These are phyloP conservation scores for Monosporozyma solicola DNA, from an alignment of 805 yeast genomes.

Conservation along the genomic window DNA sequence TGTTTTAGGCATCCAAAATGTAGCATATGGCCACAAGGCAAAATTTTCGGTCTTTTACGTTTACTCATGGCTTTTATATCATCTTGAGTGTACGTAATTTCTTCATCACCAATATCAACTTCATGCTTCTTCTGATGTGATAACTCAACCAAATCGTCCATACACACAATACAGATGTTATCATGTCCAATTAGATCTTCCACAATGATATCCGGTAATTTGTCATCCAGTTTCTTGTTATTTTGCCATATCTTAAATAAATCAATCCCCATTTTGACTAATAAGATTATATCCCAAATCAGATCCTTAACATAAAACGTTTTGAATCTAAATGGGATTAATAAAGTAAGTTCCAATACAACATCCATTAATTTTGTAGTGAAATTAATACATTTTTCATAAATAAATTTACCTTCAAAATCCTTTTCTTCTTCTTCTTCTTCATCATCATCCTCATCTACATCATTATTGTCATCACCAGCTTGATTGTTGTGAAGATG, in stretches of 20 bases:
- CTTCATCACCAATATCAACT: background rate
- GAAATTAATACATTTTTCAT: conserved; percentile 49
- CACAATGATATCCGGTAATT: conserved; percentile 52
- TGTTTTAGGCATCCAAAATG: conserved; percentile 85
- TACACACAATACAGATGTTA: conserved; percentile 73
- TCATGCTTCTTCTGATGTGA: background rate
- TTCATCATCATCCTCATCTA: conserved; percentile 34
- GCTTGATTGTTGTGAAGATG: conserved; percentile 7
- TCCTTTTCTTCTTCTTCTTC: conserved; percentile 41
- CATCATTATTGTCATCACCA: background rate
- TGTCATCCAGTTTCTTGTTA: conserved; percentile 53
- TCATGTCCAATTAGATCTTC: conserved; percentile 61
- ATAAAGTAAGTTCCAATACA: conserved; percentile 37
- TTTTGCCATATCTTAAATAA: conserved; percentile 36
- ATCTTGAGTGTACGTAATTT: conserved; percentile 2
- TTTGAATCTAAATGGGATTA: conserved; percentile 39
- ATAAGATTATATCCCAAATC: conserved; percentile 28
- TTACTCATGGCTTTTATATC: conserved; percentile 6
- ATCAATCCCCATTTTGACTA: conserved; percentile 31
- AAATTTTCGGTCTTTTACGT: conserved; percentile 51
- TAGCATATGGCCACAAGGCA: conserved; percentile 78
- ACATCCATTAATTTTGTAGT: conserved; percentile 41
- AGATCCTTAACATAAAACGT: conserved; percentile 43
- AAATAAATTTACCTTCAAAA: conserved; percentile 40
- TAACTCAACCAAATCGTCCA: conserved; percentile 68